Conservation (phyloP, 129 eudicot species). For the Chrysanthemum seticuspe region DNA sequence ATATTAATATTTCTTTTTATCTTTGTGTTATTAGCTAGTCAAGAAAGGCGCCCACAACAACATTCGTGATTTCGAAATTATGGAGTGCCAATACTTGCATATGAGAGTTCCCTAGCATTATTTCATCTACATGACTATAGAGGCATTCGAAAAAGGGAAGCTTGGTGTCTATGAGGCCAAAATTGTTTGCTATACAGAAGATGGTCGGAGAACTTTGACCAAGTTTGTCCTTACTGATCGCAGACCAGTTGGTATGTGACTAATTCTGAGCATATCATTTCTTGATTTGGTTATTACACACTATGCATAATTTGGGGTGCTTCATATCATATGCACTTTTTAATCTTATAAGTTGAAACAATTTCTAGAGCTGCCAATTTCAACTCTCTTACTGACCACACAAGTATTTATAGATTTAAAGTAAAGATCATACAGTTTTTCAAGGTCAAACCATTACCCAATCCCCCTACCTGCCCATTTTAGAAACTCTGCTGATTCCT, state of each 20-base stretch:
- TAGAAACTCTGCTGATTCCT: too few species aligned
- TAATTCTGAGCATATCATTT: neutral
- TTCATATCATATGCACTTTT: too few species aligned
- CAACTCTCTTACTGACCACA: too few species aligned
- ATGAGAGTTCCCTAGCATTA: neutral
- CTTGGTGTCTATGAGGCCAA: constrained; percentile 5
- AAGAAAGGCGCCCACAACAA: constrained; percentile 2
- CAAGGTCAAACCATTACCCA: too few species aligned
- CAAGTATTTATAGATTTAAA: too few species aligned
- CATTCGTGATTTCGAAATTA: neutral
- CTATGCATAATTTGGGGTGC: too few species aligned
- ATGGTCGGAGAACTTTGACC: neutral
- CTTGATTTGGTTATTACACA: neutral
- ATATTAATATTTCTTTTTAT: too few species aligned
- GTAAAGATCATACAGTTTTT: too few species aligned
- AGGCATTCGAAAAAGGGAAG: constrained; percentile 1
- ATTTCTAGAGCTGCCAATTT: too few species aligned
- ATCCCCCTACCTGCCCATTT: too few species aligned
- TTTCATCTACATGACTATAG: constrained; percentile 2
- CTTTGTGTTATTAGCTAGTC: neutral
- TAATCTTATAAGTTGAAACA: too few species aligned
- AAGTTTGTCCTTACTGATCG: neutral
- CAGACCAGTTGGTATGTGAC: neutral
- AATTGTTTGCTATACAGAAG: neutral
- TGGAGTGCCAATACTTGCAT: constrained; percentile 2